phyloP scores from a whole-genome alignment of 148 eudicot species.

The Camellia lanceoleosa region DNA sequence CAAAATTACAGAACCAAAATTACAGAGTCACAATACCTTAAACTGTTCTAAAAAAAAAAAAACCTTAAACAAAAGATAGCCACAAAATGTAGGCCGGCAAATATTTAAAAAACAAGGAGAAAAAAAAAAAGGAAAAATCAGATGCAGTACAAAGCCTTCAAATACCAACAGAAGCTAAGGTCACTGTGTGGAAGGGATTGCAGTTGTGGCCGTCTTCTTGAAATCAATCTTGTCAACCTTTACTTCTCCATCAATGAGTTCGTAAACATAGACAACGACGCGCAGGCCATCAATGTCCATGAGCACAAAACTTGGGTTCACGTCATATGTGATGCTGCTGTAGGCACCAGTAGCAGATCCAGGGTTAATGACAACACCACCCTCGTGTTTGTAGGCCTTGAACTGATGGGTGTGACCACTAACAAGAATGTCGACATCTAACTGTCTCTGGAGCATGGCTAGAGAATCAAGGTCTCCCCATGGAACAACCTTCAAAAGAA shows the following conservation, averaged over 20 bases:
- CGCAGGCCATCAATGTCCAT: conserved; percentile 96
- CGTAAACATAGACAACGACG: conserved; percentile 94
- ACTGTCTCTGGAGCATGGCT: conserved; percentile 96
- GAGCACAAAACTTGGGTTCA: conserved; percentile 96
- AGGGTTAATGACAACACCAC: conserved; percentile 95
- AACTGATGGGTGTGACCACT: conserved; percentile 98
- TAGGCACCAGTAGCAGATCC: conserved; percentile 98
- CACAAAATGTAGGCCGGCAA: not conserved
- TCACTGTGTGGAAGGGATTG: conserved; percentile 26
- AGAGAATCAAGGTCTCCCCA: conserved; percentile 97
- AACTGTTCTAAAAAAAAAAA: too few relatives aligned
- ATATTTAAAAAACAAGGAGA: too few relatives aligned
- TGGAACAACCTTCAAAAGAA: conserved; percentile 63
- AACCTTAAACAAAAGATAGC: not conserved
- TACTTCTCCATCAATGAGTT: conserved; percentile 97
- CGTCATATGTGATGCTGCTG: conserved; percentile 94
- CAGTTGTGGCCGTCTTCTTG: conserved; percentile 68
- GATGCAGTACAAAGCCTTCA: not conserved
- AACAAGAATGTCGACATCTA: conserved; percentile 94
- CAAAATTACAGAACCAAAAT: not conserved
- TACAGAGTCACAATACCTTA: not conserved
- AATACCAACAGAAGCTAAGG: conserved; percentile 1
- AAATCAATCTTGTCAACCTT: conserved; percentile 98
- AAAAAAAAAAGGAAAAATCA: not conserved
- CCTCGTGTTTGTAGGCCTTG: conserved; percentile 98